Base-by-base conservation (phyloP, 345 rosid species). In the Eucalyptus urophylla region DNA sequence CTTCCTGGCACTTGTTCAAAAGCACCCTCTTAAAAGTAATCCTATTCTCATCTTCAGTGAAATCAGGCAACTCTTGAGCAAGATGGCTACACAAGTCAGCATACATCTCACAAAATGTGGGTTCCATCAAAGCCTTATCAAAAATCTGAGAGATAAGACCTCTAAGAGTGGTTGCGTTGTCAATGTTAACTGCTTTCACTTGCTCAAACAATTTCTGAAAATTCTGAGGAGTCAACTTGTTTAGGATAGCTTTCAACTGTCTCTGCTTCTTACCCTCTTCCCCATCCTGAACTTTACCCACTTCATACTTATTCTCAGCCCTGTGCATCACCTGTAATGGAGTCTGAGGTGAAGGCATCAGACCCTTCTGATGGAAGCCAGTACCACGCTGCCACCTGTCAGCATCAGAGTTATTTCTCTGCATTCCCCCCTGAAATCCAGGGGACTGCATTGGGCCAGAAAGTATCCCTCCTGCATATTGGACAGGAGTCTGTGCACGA, bases 31-130 rank as follows among this genome's bases (percentile, higher is more conserved):
- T 97, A 90, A 97, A 98, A 90, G 97, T 97, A 47, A 95, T 94
- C 91, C 92, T 98, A 91, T 96, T 94, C 87, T 97, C 92, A 86
- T 95, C 92, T 88, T 96, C 97, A 92, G 87, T 92, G 53, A 98
- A 94, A 90, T 94, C 98, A 80, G 98, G 99, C 87, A 98, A 93
- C 67, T 92, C 97, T 87, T 91, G 92, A 51, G 98, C 96, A 56
- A 97, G 97, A 91, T 91, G 93, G 45, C 19, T 12, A 91, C 99
- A 98, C 90, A 97, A 96, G 91, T 96, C 90, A 24, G 98, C 98
- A 93, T 96, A 98, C 99, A 98, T 98, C 92, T 98, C 99, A 94
- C 99, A 96, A 90, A 98, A 98, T 86, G 99, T 97, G 83, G 99
- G 99, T 94, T 97, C 99, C 97, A 95, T 97, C 86, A 97, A 94